Percentiles rank a stretch among this genome's conserved stretches.
Conservation (phyloP, 176 grass and related monocot species). For the Juncus effusus region DNA sequence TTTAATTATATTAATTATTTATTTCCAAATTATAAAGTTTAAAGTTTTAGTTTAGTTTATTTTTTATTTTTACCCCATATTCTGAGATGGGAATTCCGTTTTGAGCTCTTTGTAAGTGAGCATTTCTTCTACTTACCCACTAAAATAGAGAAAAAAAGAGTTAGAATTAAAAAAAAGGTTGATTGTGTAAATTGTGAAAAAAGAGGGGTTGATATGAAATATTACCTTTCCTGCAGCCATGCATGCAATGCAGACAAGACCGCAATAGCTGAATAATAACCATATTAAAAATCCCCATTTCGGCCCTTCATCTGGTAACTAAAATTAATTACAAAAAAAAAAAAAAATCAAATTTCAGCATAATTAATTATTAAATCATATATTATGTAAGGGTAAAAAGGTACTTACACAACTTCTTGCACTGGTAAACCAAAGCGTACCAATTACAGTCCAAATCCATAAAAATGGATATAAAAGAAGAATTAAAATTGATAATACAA, state of each 20-base stretch:
- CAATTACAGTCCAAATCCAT: conserved; percentile 97
- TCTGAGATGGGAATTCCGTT: conserved; percentile 96
- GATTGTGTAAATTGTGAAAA: too few species aligned
- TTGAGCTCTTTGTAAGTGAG: conserved; percentile 69
- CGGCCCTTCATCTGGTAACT: conserved; percentile 94
- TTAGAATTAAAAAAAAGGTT: background rate
- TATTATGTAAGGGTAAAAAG: background rate
- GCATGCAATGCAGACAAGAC: conserved; percentile 76
- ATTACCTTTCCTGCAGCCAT: conserved; percentile 87
- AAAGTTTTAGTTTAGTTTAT: background rate
- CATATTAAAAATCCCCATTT: conserved; percentile 99
- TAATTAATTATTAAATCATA: background rate
- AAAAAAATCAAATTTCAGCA: conserved; percentile 3
- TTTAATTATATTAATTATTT: conserved; percentile 21
- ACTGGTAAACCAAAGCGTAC: conserved; percentile 94
- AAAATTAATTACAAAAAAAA: conserved; percentile 11
- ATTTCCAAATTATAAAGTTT: background rate
- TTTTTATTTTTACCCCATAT: conserved; percentile 57
- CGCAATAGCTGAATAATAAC: conserved; percentile 95
- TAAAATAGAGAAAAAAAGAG: conserved; percentile 31
- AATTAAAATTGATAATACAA: conserved; percentile 74
- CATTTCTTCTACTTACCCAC: conserved; percentile 87
- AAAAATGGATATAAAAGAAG: conserved; percentile 95
- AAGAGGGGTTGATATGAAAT: background rate
- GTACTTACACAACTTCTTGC: conserved; percentile 83